Evolutionary conservation across 1,139 yeast species (phyloP).

Genomic region (Ogataea hybrid): DNA sequence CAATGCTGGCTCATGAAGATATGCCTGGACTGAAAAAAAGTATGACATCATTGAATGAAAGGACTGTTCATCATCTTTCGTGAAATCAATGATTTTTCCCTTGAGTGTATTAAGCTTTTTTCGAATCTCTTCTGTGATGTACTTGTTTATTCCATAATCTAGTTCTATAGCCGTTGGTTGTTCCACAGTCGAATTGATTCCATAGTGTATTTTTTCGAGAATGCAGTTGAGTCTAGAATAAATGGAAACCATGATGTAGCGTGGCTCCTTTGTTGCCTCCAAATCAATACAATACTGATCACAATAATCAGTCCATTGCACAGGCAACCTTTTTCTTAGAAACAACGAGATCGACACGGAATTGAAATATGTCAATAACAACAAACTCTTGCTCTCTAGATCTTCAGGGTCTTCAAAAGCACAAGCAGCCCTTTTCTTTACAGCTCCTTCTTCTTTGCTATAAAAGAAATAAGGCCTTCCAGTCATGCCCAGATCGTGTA

Average conservation of each 20-base stretch:
- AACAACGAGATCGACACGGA: slow-evolving; percentile 55
- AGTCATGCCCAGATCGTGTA: slow-evolving; percentile 76
- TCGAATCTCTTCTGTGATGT: slow-evolving; percentile 43
- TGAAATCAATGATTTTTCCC: slow-evolving; percentile 31
- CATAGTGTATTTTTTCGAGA: slow-evolving; percentile 61
- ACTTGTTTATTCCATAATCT: slow-evolving; percentile 32
- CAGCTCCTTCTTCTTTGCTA: slow-evolving; percentile 38
- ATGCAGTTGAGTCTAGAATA: slow-evolving; percentile 59
- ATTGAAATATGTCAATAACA: slow-evolving; percentile 47
- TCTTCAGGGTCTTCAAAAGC: slow-evolving; percentile 31
- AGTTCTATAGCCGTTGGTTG: slow-evolving; percentile 24
- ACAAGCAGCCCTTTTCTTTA: slow-evolving; percentile 28
- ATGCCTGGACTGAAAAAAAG: slow-evolving; percentile 69
- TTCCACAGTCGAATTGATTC: slow-evolving; percentile 39
- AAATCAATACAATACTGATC: slow-evolving; percentile 58
- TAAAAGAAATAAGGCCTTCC: slow-evolving; percentile 44
- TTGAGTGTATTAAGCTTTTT: slow-evolving; percentile 40
- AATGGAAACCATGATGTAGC: slow-evolving; percentile 46
- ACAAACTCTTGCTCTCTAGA: slow-evolving; percentile 42
- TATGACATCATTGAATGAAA: slow-evolving; percentile 45
- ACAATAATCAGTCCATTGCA: slow-evolving; percentile 58
- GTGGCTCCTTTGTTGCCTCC: slow-evolving; percentile 37
- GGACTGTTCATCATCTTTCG: slow-evolving; percentile 33
- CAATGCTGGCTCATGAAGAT: slow-evolving; percentile 60
- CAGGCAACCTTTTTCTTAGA: slow-evolving; percentile 49